Percentiles rank a stretch among this genome's conserved stretches.
Evolutionary conservation across 495 filamentous ascomycete species (phyloP).

Genomic region (Friedmanniomyces simplex): DNA sequence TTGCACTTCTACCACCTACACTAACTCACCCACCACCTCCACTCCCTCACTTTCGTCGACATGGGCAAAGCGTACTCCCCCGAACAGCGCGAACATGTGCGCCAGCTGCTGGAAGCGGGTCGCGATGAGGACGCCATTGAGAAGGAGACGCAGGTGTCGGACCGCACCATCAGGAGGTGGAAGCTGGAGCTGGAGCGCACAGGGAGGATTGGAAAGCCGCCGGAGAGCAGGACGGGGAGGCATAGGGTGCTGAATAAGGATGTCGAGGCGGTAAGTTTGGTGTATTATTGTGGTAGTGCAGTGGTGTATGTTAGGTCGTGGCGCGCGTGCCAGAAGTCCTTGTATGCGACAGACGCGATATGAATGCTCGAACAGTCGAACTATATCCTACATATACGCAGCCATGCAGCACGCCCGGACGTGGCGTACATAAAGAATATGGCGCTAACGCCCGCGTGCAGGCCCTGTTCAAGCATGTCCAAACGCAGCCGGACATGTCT

Average conservation of each 20-base stretch:
- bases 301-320: not conserved
- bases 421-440: not conserved
- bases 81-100: constrained; percentile 11
- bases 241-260: constrained; percentile 16
- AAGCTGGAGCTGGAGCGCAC: constrained; percentile 22
- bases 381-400: no score
- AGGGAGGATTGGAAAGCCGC: constrained; percentile 20
- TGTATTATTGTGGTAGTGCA: not conserved
- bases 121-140: constrained; percentile 19
- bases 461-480: constrained; percentile 17
- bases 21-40: not conserved
- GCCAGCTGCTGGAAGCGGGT: constrained; percentile 9
- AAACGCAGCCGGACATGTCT: constrained; percentile 12
- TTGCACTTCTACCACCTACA: not conserved
- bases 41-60: no score
- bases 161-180: constrained; percentile 19
- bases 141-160: constrained; percentile 18
- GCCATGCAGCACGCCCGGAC: not conserved
- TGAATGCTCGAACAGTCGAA: not conserved
- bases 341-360: not conserved
- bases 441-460: not conserved
- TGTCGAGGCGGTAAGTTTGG: constrained; percentile 15
- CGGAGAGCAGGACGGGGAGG: constrained; percentile 20
- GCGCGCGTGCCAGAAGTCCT: not conserved
- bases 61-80: constrained; percentile 16